Evolutionary conservation across 139 green algal species (phyloP).

Genomic region (Coccomyxa sp.): DNA sequence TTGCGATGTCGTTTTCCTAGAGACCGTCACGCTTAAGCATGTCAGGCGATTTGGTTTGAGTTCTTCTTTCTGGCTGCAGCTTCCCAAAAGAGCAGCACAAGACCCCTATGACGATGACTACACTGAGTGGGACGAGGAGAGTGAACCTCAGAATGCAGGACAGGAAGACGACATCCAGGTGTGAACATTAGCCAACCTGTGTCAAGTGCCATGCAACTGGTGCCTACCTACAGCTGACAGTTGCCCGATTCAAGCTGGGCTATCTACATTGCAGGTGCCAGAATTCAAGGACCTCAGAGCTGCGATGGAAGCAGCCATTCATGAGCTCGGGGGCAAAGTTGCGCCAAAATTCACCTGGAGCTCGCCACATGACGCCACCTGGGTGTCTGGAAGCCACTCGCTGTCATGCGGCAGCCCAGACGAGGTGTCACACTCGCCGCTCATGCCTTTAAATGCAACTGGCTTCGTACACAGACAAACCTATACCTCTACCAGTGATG

Average conservation of each 20-base stretch:
- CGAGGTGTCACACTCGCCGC: slow-evolving; percentile 37
- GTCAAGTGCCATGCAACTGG: not conserved
- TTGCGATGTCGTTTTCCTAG: not conserved
- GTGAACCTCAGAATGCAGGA: not conserved
- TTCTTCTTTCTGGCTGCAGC: not conserved
- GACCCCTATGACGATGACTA: slow-evolving; percentile 26
- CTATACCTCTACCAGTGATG: not conserved
- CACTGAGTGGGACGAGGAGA: slow-evolving; percentile 18
- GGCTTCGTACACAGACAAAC: not conserved
- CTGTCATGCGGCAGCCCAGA: slow-evolving; percentile 57
- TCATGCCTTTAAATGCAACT: not conserved
- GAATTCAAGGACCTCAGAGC: slow-evolving; percentile 32
- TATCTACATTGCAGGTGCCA: slow-evolving; percentile 6
- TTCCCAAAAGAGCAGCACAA: too few species aligned
- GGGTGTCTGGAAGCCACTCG: slow-evolving; percentile 60
- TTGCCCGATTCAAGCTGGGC: too few species aligned
- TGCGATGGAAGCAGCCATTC: slow-evolving; percentile 51
- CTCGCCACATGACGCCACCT: slow-evolving; percentile 81
- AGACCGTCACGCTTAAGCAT: not conserved
- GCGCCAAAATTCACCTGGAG: slow-evolving; percentile 93
- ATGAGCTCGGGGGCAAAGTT: slow-evolving; percentile 62
- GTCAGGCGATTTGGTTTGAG: not conserved
- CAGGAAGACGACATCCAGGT: not conserved
- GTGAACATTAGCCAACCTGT: not conserved
- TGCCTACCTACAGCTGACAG: not conserved